Evolutionary conservation across 306 rosid genomes (phyloP).

Genomic region (Betula pendula): DNA sequence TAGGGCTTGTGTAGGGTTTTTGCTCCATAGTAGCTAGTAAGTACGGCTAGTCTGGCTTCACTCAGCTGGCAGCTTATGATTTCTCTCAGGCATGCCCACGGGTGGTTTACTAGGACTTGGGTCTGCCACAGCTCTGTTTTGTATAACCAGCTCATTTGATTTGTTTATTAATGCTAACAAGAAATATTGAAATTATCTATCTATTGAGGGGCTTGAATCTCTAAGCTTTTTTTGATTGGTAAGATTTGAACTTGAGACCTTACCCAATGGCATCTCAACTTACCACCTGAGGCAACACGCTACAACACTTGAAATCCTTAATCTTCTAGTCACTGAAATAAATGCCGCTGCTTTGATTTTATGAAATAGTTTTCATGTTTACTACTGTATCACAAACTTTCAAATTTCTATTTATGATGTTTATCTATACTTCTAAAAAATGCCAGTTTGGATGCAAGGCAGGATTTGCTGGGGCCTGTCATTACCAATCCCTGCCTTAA

Average conservation of each 20-base stretch:
- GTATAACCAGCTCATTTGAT: neutral
- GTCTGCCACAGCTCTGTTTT: neutral
- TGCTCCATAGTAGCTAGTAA: neutral
- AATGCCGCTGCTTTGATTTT: neutral
- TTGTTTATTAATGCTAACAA: neutral
- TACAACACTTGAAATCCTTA: neutral
- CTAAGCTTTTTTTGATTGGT: neutral
- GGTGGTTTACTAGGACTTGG: neutral
- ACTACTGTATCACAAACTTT: neutral
- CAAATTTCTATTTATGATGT: neutral
- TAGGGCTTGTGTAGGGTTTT: neutral
- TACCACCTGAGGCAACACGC: neutral
- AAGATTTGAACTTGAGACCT: constrained; percentile 3
- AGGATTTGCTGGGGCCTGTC: neutral
- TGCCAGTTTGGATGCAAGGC: neutral
- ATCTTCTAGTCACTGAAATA: neutral
- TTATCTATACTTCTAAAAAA: neutral
- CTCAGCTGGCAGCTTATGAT: neutral
- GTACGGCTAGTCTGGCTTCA: neutral
- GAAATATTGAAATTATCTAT: neutral
- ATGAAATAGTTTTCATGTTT: neutral
- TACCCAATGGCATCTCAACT: neutral
- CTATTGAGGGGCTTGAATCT: neutral
- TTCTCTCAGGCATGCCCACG: neutral
- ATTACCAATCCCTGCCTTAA: neutral